Conservation (phyloP, 352 stramenopile species). For the Globisporangium cylindrosporum region DNA sequence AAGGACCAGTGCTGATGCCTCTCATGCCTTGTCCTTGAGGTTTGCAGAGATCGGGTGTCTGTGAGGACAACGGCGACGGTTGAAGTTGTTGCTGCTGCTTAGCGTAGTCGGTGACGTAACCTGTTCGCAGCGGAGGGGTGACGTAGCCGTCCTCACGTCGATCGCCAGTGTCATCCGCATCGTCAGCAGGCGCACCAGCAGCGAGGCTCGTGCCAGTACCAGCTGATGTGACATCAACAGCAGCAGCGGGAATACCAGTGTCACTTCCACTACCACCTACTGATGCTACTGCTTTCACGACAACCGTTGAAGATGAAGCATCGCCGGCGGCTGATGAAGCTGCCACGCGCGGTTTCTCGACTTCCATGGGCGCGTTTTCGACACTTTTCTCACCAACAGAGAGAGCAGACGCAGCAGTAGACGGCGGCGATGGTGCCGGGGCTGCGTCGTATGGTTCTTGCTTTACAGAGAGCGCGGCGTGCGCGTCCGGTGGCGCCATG, state of each 20-base stretch:
- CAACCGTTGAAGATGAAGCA: background rate
- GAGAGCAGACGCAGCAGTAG: background rate
- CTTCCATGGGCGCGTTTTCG: background rate
- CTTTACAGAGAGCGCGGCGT: background rate
- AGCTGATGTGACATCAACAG: background rate
- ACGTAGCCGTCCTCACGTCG: constrained; percentile 14
- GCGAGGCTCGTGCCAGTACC: background rate
- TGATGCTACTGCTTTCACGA: background rate
- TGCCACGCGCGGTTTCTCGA: background rate
- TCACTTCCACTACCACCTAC: background rate
- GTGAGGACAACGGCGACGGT: background rate
- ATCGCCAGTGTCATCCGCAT: background rate
- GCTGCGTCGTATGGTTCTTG: background rate
- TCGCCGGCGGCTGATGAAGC: background rate
- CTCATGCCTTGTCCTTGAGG: background rate
- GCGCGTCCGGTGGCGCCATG: constrained; percentile 1
- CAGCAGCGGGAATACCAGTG: background rate
- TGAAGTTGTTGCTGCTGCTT: constrained; percentile 6
- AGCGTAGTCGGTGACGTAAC: constrained; percentile 4
- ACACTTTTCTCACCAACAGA: background rate
- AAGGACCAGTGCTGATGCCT: background rate
- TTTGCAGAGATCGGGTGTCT: background rate
- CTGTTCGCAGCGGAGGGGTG: constrained; percentile 15
- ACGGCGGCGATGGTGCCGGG: no score
- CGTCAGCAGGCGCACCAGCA: background rate